Base-by-base conservation (phyloP, 164 flowering plant species). In the Euptelea pleiosperma region DNA sequence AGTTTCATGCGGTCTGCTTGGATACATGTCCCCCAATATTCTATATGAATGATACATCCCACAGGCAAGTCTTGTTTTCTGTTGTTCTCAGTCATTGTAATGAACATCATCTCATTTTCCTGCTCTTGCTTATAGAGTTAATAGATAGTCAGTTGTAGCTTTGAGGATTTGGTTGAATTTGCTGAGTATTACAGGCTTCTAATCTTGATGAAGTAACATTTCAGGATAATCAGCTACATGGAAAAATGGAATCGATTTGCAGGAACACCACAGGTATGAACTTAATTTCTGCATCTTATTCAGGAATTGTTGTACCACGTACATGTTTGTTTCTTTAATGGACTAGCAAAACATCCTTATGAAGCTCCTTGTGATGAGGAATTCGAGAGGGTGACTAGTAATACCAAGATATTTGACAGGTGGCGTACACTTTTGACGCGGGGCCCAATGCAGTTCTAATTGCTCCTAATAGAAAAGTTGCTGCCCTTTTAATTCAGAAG, bases 31-130 rank as follows among this genome's bases (percentile, higher is more conserved):
- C 99, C 8, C 99, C 99, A 15, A 94, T 94, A 60, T 88, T 91
- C 75, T 94, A 94, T 79, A 88, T 94, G 96, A 94, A 91, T 65
- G 91, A 90, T 65, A 90, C 96, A 52, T 93, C 99, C 60, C 96
- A 85, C 72, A 85, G 85, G 99, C 68, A 74, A 71, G 83, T 67
- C 30, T 31, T 49, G 8, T 36, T 49, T 22, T 48, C 43, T 45
- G 37, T 24, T 37, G 9, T 57, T 37, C 16, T 33, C 31, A 25
- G 28, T 12, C 16, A n/a, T 52, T 31, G 3, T 30, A 15, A 43
- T 16, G 12, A 21, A 8, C 3, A 6, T 7, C 28, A 21, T 43
- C 14, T 22, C 35, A 24, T 55, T 41, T 28, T 24, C 19, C 42
- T 19, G 26, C 22, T 31, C 40, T n/a, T n/a, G n/a, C n/a, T n/a